These are phyloP conservation scores for Didymella arachidicola DNA, from an alignment of 2,329 filamentous ascomycete species.

Conservation along the genomic window DNA sequence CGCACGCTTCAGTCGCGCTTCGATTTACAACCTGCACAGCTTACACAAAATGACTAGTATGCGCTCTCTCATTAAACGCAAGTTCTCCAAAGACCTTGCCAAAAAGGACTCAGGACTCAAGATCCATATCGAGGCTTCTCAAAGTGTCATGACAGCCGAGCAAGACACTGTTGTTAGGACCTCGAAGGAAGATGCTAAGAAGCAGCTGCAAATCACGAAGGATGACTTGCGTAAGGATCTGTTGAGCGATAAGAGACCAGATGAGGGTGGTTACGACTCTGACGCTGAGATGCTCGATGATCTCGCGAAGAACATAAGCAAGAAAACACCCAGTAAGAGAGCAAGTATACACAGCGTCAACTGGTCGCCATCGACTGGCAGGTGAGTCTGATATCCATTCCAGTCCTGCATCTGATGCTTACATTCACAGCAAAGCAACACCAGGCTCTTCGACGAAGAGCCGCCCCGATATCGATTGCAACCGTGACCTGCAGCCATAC, in stretches of 20 bases:
- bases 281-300: constrained; percentile 49
- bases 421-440: constrained; percentile 37
- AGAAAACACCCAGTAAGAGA: constrained; percentile 41
- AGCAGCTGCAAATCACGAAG: constrained; percentile 44
- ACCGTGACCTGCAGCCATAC: constrained; percentile 32
- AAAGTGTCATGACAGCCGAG: constrained; percentile 16
- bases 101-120: constrained; percentile 23
- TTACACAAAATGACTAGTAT: constrained; percentile 48
- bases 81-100: constrained; percentile 39
- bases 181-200: constrained; percentile 26
- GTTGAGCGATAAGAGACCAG: constrained; percentile 41
- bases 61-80: constrained; percentile 45
- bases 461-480: constrained; percentile 18
- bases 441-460: constrained; percentile 34
- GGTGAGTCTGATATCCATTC: constrained; percentile 23
- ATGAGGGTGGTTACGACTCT: constrained; percentile 49
- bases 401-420: constrained; percentile 8
- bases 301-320: constrained; percentile 41
- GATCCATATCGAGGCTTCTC: constrained; percentile 12
- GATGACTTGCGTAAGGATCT: constrained; percentile 43
- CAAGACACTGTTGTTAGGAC: constrained; percentile 39
- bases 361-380: constrained; percentile 41
- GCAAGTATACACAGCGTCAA: constrained; percentile 48
- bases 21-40: constrained; percentile 44
- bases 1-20: constrained; percentile 36